phyloP scores from a whole-genome alignment of 1,284 basidiomycete species.

The Sparassis latifolia region DNA sequence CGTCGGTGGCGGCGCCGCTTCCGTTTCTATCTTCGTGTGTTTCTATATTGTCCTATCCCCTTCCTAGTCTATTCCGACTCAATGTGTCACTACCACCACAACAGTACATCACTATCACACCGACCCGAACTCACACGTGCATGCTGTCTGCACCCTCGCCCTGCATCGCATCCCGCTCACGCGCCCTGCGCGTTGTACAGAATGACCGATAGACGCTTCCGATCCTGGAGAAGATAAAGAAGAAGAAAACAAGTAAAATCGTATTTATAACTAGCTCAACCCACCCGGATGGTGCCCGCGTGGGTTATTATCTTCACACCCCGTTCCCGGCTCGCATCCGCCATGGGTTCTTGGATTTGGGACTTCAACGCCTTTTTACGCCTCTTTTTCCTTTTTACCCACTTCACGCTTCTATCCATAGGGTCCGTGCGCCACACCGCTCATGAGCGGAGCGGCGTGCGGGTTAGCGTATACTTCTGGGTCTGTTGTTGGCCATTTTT shows the following conservation, averaged over 20 bases:
- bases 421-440: constrained; percentile 8
- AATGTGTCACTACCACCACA: constrained; percentile 13
- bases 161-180: constrained; percentile 14
- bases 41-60: constrained; percentile 12
- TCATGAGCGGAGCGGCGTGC: background rate
- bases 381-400: constrained; percentile 12
- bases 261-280: constrained; percentile 14
- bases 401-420: constrained; percentile 12
- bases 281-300: constrained; percentile 17
- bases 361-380: constrained; percentile 28
- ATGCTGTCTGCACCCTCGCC: constrained; percentile 32
- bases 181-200: constrained; percentile 1
- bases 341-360: constrained; percentile 40
- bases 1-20: constrained; percentile 6
- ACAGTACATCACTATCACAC: constrained; percentile 36
- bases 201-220: constrained; percentile 26
- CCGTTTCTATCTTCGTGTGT: constrained; percentile 17
- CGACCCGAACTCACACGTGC: constrained; percentile 30
- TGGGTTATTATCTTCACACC: constrained; percentile 28
- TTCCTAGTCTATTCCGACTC: background rate
- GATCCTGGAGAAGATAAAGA: constrained; percentile 19
- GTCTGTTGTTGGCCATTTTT: background rate
- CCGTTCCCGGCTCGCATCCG: constrained; percentile 22
- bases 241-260: constrained; percentile 25
- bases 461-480: too few relatives aligned